These are phyloP conservation scores for Baudoinia panamericana DNA, from an alignment of 495 filamentous ascomycete species.

Conservation along the genomic window DNA sequence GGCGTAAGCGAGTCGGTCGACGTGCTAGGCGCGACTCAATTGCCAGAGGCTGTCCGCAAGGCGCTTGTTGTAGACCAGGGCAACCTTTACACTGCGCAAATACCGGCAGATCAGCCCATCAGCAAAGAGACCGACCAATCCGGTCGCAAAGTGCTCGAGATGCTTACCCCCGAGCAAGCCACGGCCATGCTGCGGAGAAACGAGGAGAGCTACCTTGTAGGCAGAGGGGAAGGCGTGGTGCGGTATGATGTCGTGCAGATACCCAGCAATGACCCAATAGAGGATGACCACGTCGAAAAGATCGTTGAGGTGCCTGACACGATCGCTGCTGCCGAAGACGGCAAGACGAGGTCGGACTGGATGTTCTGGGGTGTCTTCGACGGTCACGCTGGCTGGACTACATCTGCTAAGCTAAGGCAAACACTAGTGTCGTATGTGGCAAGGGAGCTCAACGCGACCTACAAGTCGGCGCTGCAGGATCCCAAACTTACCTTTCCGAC, in stretches of 20 bases:
- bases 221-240: slow-evolving; percentile 78
- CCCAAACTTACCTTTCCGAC: slow-evolving; percentile 47
- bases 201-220: slow-evolving; percentile 84
- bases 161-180: slow-evolving; percentile 92
- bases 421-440: slow-evolving; percentile 83
- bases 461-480: slow-evolving; percentile 60
- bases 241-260: slow-evolving; percentile 94
- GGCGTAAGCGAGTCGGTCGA: slow-evolving; percentile 1
- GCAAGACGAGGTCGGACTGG: slow-evolving; percentile 65
- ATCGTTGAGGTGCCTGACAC: slow-evolving; percentile 72
- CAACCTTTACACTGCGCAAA: slow-evolving; percentile 19
- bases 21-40: background rate
- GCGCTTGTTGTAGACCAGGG: slow-evolving; percentile 20
- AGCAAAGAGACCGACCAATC: slow-evolving; percentile 71
- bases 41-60: slow-evolving; percentile 19
- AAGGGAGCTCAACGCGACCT: slow-evolving; percentile 84
- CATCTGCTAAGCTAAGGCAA: slow-evolving; percentile 89
- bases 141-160: slow-evolving; percentile 74
- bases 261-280: slow-evolving; percentile 92
- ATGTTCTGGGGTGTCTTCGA: slow-evolving; percentile 99
- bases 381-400: slow-evolving; percentile 95
- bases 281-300: slow-evolving; percentile 96
- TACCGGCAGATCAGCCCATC: slow-evolving; percentile 41
- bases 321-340: slow-evolving; percentile 39
- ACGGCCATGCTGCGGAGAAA: slow-evolving; percentile 75